Evolutionary conservation across 352 stramenopile genomes (phyloP), one percentile per base, ranked within the genome.

Genomic region (Phytophthora aleatoria): DNA sequence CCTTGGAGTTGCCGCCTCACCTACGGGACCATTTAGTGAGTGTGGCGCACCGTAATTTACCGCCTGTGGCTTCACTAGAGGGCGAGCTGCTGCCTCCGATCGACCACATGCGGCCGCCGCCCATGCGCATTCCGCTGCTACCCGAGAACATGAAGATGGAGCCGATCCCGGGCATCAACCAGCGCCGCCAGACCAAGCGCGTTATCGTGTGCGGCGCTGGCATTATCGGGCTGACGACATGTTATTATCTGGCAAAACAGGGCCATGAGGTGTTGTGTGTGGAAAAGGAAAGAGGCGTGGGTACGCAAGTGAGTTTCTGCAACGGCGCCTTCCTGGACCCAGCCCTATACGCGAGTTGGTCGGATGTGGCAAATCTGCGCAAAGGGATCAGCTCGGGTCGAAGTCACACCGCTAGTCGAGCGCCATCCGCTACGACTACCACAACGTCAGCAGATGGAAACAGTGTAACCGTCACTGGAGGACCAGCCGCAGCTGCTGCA

Each of bases 221-320:
- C 35, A 94, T 95, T 50, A 87, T 95, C 45, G 87, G 87, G 0
- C 61, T 95, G 36, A 94, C 84, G 28, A 95, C 87, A 0, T 94
- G 83, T 71, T 95, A 92, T 64, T 94, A 92, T 64, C 71, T 95
- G 24, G 85, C 85, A 42, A 92, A 90, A 56, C 85, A 91, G 51
- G 87, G 87, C 59, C 87, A 95, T 55, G 87, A 95, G 61, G 87
- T 95, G 48, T 69, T 95, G 5, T 95, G 87, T 44, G 87, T 95
- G 11, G 87, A 95, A 58, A 93, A 93, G 51, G 87, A 95, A 52
- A 61, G 75, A n/a, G 66, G 65, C 11, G 87, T 94, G 12, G 87
- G 83, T 15, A 95, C 84, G 16, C 86, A 94, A 63, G 83, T 89
- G 48, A 93, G 82, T 53, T 81, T 83, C 12, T 93, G 85, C 71